Conservation (phyloP, 768 basidiomycete species). For the Mrakia hoshinonis region DNA sequence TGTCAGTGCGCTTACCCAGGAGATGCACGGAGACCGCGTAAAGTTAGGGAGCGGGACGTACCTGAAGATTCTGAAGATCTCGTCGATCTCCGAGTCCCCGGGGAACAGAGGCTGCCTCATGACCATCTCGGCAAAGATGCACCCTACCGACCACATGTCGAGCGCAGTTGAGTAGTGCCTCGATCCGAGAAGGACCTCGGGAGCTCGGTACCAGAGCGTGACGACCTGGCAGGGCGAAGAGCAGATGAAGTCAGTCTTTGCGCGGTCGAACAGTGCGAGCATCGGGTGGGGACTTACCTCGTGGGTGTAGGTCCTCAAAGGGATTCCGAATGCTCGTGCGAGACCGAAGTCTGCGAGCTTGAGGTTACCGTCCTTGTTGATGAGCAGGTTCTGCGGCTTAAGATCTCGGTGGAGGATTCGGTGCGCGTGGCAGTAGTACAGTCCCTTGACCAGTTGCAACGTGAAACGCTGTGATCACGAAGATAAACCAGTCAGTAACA, state of each 20-base stretch:
- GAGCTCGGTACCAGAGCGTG: conserved; percentile 97
- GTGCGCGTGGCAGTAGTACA: conserved; percentile 90
- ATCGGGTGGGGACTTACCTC: conserved; percentile 56
- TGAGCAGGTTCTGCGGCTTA: conserved; percentile 91
- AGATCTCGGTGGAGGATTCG: conserved; percentile 94
- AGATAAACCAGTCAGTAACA: not conserved
- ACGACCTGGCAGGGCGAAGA: conserved; percentile 60
- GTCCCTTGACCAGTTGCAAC: conserved; percentile 78
- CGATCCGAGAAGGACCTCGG: conserved; percentile 89
- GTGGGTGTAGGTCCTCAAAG: conserved; percentile 97
- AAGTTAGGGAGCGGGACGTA: conserved; percentile 41
- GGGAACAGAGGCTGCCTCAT: conserved; percentile 89
- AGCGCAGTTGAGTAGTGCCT: conserved; percentile 95
- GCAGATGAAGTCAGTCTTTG: not conserved
- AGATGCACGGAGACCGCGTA: too few species aligned
- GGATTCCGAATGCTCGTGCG: conserved; percentile 94
- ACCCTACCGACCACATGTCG: conserved; percentile 99
- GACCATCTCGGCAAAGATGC: conserved; percentile 98
- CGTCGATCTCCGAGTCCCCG: conserved; percentile 98
- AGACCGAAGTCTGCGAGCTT: conserved; percentile 96
- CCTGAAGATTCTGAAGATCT: conserved; percentile 99
- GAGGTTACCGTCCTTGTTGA: conserved; percentile 78
- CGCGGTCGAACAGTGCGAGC: too few species aligned
- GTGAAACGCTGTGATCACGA: conserved; percentile 71
- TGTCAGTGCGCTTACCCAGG: too few species aligned